Evolutionary conservation across 139 green algal species (phyloP).

Genomic region (Mesotaenium endlicherianum): DNA sequence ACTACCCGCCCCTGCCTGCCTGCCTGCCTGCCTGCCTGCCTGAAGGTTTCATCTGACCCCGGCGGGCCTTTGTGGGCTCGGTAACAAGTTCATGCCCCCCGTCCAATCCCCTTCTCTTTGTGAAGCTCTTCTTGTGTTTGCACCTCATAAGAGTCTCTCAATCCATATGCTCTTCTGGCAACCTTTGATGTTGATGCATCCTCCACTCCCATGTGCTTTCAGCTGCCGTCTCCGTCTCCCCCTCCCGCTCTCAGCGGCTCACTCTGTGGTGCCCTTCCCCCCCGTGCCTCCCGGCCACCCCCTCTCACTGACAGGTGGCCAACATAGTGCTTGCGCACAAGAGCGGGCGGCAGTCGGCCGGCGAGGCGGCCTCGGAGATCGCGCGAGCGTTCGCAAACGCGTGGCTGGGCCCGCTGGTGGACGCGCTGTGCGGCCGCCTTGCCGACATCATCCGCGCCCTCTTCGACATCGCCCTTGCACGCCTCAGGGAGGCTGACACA

Average conservation of each 20-base stretch:
- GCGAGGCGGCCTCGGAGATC: conserved; percentile 78
- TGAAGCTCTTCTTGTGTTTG: too few relatives aligned
- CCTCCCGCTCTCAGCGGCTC: background rate
- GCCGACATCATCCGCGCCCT: conserved; percentile 34
- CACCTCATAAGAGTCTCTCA: too few relatives aligned
- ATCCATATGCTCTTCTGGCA: too few relatives aligned
- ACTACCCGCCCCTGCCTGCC: too few relatives aligned
- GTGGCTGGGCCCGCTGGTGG: conserved; percentile 76
- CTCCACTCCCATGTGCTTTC: background rate
- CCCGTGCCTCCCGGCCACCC: background rate
- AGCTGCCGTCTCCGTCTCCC: background rate
- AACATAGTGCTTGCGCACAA: conserved; percentile 79
- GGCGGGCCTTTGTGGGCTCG: too few relatives aligned
- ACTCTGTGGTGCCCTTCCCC: background rate
- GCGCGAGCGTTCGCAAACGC: conserved; percentile 68
- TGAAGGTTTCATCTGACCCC: too few relatives aligned
- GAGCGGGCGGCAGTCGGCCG: conserved; percentile 47
- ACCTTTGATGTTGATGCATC: too few relatives aligned
- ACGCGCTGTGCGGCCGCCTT: conserved; percentile 72
- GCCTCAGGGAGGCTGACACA: conserved; percentile 24
- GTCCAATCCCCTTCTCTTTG: too few relatives aligned
- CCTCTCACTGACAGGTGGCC: conserved; percentile 58
- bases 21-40: too few relatives aligned
- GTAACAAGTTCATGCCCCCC: too few relatives aligned
- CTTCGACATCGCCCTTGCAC: conserved; percentile 41